Base-by-base conservation (phyloP, 192 early-diverging fungal genomes). In the Coemansia sp. region DNA sequence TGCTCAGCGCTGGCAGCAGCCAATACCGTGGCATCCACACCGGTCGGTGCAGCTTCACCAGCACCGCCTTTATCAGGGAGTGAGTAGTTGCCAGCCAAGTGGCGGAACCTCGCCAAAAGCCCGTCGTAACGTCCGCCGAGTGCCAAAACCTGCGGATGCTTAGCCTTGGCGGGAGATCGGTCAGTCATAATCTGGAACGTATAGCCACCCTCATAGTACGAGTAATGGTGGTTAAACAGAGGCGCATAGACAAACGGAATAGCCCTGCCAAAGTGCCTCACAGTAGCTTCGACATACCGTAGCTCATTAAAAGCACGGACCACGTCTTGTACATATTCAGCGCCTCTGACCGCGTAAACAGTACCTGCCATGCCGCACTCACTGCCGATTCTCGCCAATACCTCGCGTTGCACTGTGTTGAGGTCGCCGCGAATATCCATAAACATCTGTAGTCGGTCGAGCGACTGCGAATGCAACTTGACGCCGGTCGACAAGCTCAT, bases 91-190 rank as follows among this genome's bases (percentile, higher is more conserved):
- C 66, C 75, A 34, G 82, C 88, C 77, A 76, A 84, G 85, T 76
- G 80, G 52, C 88, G 46, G 65, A 90, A 88, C 15, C 71, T 57
- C 11, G 70, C 61, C 27, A 93, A 70, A 34, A 93, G 50, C 16
- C 79, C 74, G 74, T 93, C 90, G 68, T 93, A 92, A 20, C 90
- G 86, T 0, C 92, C 92, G 38, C 92, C 92, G 0, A 86, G 74
- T 2, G 92, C 92, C 53, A 93, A 70, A 15, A 92, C 83, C 60
- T 91, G 90, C 52, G 74, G 76, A 31, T 60, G 68, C 33, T 62
- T 70, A 3, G 68, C 12, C 60, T 62, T 69, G 13, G 65, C 34
- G 3, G 13, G 33, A 33, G 73, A 71, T 24, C 71, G 62, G 11
- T 77, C 78, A 2, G 75, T 68, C 57, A 78, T 86, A 52, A 91